Evolutionary conservation across 2,329 filamentous ascomycete species (phyloP), one percentile per base, ranked within the genome.

Genomic region (Verticillium klebahnii): DNA sequence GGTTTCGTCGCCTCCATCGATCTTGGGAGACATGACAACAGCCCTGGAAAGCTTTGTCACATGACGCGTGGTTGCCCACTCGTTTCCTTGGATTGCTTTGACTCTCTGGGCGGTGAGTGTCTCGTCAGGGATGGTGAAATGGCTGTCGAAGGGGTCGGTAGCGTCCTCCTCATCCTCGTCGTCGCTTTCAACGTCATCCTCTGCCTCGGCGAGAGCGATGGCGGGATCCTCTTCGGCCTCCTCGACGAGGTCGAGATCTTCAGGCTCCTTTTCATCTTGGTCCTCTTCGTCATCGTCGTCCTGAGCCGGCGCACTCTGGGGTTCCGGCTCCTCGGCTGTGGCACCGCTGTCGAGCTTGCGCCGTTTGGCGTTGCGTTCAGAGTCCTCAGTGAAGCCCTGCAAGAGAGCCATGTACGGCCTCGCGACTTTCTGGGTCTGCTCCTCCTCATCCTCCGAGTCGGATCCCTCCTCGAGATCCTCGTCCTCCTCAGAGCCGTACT

Each of bases 61-160:
- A 1, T 74, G 69, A 64, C 85, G 82, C 58, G 79, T 79, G 5
- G 77, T 80, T 3, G 76, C 69, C 81, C 85, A 89, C 29, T 82
- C 74, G 15, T 78, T 78, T 6, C 78, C 74, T 63, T 84, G 75
- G 31, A 84, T 74, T 0, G 80, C 78, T 60, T 79, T 77, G 8
- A 89, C 69, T n/a, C 78, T 84, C 67, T 77, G 76, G 1, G 82
- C 77, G 8, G 92, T 76, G 52, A 83, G 75, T 6, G 82, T 80
- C 57, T 90, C 85, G 56, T 93, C 84, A 0, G 88, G 86, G 52
- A 81, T 81, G 37, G 86, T 85, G 72, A 96, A 96, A 75, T 97
- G 94, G 8, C 80, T 77, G 65, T 95, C 90, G 70, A 96, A 97
- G 0, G 92, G 89, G 72, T 96, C 91, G 1, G 74, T 76, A 32